Evolutionary conservation across 257 asterid species (phyloP).

Genomic region (Solanum medicagineum): DNA sequence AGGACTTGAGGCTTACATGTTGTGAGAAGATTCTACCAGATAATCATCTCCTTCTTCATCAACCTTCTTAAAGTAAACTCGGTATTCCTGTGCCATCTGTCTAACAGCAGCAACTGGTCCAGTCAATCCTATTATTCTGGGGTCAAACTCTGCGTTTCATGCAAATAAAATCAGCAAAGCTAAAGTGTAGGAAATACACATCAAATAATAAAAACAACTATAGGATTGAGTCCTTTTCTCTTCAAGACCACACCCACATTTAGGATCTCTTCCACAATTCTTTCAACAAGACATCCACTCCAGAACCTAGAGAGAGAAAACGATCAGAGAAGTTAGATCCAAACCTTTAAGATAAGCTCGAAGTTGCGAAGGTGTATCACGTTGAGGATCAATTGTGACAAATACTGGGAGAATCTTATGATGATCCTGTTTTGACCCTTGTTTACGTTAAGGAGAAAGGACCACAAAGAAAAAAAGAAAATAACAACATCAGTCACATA

Average conservation of each 20-base stretch:
- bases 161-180: not conserved
- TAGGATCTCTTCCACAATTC: not conserved
- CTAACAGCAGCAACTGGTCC: constrained; percentile 72
- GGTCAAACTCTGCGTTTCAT: constrained; percentile 54
- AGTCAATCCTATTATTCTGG: constrained; percentile 73
- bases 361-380: constrained; percentile 83
- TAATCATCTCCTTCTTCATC: constrained; percentile 88
- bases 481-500: not conserved
- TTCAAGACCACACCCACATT: not conserved
- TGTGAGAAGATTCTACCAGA: constrained; percentile 80
- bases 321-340: not conserved
- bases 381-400: constrained; percentile 96
- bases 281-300: not conserved
- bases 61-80: constrained; percentile 69
- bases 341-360: constrained; percentile 72
- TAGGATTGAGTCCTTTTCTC: not conserved
- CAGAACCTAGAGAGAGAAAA: not conserved
- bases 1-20: constrained; percentile 38
- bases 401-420: constrained; percentile 70
- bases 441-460: constrained; percentile 6
- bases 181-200: not conserved
- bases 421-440: constrained; percentile 60
- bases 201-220: not conserved
- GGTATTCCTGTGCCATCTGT: constrained; percentile 91
- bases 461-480: not conserved